Base-by-base conservation (phyloP, 768 basidiomycete species). In the Pleurotus djamor region DNA sequence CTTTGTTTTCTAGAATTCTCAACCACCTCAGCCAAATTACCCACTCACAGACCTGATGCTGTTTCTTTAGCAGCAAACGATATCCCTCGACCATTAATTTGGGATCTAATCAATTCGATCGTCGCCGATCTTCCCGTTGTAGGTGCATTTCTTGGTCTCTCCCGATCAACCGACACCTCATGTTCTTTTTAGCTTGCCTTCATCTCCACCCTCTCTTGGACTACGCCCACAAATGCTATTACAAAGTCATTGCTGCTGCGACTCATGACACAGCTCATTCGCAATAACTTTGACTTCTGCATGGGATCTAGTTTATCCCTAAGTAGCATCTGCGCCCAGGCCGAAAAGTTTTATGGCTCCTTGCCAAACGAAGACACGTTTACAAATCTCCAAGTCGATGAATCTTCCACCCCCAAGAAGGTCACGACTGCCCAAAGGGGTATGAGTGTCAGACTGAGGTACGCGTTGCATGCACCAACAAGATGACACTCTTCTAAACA, bases 61-160 rank as follows among this genome's bases (percentile, higher is more conserved):
- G 63, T 69, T 12, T 60, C 66, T 2, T 64, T 77, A 8, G 69
- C 68, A 7, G 72, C 48, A 38, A 49, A 68, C 48, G 34, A 64
- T 12, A 58, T 70, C n/a, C 67, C 71, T 7, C 69, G 71, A 8
- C 70, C 76, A 1, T 78, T 75, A 76, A 67, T 74, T 59, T 80
- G 79, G 79, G 63, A 66, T 4, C 38, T 76, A 12, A 45, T 71
- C 9, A 59, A 62, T n/a, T 62, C 60, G 4, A 34, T 76, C 37
- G 64, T 75, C 1, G 36, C 68, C 5, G 71, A 74, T 14, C 69
- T 74, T 58, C 70, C 77, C 3, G 65, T 76, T 67, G 79, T 79
- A 61, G 59, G 67, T 65, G 6, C 28, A 17, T 13, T n/a, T n/a
- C n/a, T n/a, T n/a, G 10, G 41, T 52, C 17, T 38, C 45, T 12